Evolutionary conservation across 257 asterid species (phyloP), one percentile per base, ranked within the genome.

Genomic region (Gentiana macrophylla): DNA sequence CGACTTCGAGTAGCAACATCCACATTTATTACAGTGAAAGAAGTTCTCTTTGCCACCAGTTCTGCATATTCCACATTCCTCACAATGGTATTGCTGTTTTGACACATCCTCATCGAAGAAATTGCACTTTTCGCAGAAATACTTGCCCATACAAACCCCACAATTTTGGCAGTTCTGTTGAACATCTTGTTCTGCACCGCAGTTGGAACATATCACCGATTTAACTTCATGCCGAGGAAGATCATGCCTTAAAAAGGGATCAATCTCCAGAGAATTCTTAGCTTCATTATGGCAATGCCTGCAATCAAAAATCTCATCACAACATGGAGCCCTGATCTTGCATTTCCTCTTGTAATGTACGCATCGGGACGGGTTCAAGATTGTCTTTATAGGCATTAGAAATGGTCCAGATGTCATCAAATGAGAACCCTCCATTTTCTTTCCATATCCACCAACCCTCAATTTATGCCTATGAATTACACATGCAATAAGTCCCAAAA

Each of bases 241-340:
- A 55, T 83, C 84, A 57, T 83, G 92, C 52, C 81, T 84, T 52
- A 65, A 46, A 43, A 69, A 62, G 1, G 79, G 76, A 72, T 83
- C 79, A 54, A 83, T 64, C 3, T 79, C 80, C 33, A 79, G 64
- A 0, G 87, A 68, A 57, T 83, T 83, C 82, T 83, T 83, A 11
- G 87, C 78, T 55, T 79, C 90, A 59, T 79, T 81, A 63, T 81
- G 94, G 78, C 94, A 84, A 64, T 77, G 90, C 70, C 94, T 77
- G 66, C 90, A 84, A 61, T 77, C 78, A 52, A 84, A 81, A 60
- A 79, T 58, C 74, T 79, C 84, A 51, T 79, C 63, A 64, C 90
- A 79, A 66, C 88, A 84, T 1, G 91, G 84, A 32, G 88, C 80
- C 60, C 77, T 67, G 8, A 79, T 75, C 71, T 77, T 77, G 62